Conservation (phyloP, 495 filamentous ascomycete species). For the Monascus purpureus region DNA sequence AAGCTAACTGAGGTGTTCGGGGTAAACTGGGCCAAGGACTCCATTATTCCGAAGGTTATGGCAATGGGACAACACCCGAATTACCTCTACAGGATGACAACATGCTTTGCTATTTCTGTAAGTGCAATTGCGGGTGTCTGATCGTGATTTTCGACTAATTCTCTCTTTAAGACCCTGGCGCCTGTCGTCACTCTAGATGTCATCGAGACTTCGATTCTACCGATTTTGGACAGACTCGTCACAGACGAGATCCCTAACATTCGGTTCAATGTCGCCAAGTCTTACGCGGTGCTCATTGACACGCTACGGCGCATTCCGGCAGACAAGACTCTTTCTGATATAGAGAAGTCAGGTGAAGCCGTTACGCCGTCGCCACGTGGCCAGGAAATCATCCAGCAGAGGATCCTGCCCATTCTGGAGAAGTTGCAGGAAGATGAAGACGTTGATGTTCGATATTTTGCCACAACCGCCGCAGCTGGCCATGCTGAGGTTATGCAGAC, state of each 20-base stretch:
- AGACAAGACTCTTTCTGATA: slow-evolving; percentile 66
- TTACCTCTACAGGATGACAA: slow-evolving; percentile 98
- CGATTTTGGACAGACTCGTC: slow-evolving; percentile 88
- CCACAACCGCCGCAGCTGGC: slow-evolving; percentile 48
- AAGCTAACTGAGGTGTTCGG: slow-evolving; percentile 98
- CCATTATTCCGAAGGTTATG: slow-evolving; percentile 97
- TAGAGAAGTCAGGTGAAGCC: slow-evolving; percentile 63
- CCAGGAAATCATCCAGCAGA: slow-evolving; percentile 72
- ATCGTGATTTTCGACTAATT: slow-evolving; percentile 6
- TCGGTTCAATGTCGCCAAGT: slow-evolving; percentile 98
- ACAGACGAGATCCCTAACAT: slow-evolving; percentile 95
- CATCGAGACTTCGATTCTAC: slow-evolving; percentile 83
- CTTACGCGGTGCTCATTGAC: slow-evolving; percentile 76
- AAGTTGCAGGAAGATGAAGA: slow-evolving; percentile 94
- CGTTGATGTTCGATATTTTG: slow-evolving; percentile 95
- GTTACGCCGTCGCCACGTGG: slow-evolving; percentile 53
- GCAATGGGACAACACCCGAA: slow-evolving; percentile 95
- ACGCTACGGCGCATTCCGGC: slow-evolving; percentile 81
- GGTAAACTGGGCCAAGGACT: slow-evolving; percentile 92
- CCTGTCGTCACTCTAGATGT: slow-evolving; percentile 83
- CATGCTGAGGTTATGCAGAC: slow-evolving; percentile 37
- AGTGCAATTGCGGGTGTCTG: slow-evolving; percentile 16
- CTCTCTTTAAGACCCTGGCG: slow-evolving; percentile 63
- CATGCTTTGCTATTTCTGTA: slow-evolving; percentile 95
- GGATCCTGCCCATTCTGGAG: slow-evolving; percentile 78